Base-by-base conservation (phyloP, 78 protist genomes). In the Mastigamoeba balamuthi region DNA sequence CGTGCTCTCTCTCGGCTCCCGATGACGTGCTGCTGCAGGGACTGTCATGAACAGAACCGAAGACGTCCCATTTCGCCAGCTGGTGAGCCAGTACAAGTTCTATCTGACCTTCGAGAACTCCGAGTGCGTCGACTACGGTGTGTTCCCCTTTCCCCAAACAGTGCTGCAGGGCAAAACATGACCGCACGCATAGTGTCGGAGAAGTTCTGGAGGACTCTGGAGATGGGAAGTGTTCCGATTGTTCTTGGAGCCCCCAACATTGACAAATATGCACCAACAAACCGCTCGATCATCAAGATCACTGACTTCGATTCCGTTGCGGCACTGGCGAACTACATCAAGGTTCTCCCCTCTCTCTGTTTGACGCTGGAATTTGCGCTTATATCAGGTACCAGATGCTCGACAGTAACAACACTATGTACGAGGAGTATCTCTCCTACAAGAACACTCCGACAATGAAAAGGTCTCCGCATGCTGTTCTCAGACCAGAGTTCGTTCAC, bases 191-290 rank as follows among this genome's bases (percentile, higher is more conserved):
- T n/a, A n/a, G 65, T 67, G 8, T 74, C 86, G 17, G 86, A 75
- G 10, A 76, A 81, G 28, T 63, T 69, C 37, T 81, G 7, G 36
- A 74, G 69, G 36, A 63, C 82, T 0, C 76, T 77, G 4, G 27
- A 40, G 8, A 3, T 63, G 4, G 88, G 88, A 9, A 3, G 77
- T 6, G 84, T 84, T 4, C 89, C 89, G 3, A 8, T 84, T 1
- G 71, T 73, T 66, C 10, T 71, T 1, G 89, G 89, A 1, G 89
- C 89, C 0, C 83, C 89, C 33, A 68, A 84, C 69, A 52, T 79
- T 0, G 52, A 44, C 0, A 69, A 79, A 8, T 84, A 39, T 27
- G 28, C 78, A 2, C 87, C 87, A 0, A 6, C 30, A 28, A 69
- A 48, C 23, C 0, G 5, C 38, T 6, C 74, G n/a, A 35, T 69